Evolutionary conservation across 352 stramenopile genomes (phyloP), one percentile per base, ranked within the genome.

Genomic region (Plasmopara halstedii): DNA sequence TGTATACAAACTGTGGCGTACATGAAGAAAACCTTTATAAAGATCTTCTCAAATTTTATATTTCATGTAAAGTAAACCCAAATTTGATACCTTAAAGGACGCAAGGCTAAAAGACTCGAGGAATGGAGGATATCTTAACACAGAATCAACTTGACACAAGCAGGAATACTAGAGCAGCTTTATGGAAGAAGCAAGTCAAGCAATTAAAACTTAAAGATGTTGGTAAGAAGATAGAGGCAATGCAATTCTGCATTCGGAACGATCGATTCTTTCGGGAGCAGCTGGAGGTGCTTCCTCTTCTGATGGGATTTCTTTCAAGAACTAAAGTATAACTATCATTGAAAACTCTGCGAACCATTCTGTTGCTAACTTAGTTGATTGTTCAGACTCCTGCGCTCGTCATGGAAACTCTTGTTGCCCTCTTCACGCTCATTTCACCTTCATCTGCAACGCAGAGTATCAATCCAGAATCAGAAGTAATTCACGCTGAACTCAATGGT

Each of bases 121-220:
- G 6, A 42, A 59, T 67, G 58, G 58, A 53, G 22, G 58, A 67
- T 2, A 25, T 23, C 3, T 50, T 31, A 4, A 15, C 37, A 9
- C 27, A 22, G 11, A 42, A 33, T 53, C 52, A 47, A 45, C 47
- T 44, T 3, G 15, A 29, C 7, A 63, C 58, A 26, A 63, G 58
- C 21, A 37, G 40, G 46, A 53, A 67, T 20, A 45, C 42, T 8
- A 40, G 52, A 21, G 38, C 48, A 13, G 51, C 56, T 43, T 40
- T 67, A 18, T 68, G 60, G 56, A 88, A 83, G 27, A 83, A 73
- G 43, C 70, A 79, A 31, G 31, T 54, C 45, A 85, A 83, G 48
- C 64, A 67, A 23, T 56, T 88, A 14, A 86, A 85, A 41, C 47
- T 64, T n/a, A 88, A 84, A 64, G 73, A 88, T 45, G 27, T 55